Conservation (phyloP, 768 basidiomycete species). For the Calocybe gangraenosa region DNA sequence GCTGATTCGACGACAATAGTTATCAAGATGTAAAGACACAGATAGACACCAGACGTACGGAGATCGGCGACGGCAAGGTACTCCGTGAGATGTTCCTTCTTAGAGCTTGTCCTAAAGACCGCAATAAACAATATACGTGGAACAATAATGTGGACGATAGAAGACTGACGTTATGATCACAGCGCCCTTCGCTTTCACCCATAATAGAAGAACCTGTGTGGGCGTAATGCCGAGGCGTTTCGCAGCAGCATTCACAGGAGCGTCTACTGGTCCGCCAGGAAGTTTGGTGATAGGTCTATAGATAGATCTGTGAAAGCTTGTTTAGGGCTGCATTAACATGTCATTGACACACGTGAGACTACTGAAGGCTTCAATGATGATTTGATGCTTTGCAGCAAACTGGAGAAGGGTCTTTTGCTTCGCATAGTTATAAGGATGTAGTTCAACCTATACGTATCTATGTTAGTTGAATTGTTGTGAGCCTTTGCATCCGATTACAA, state of each 20-base stretch:
- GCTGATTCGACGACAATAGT: constrained; percentile 26
- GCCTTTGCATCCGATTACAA: no score
- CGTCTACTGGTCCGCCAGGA: constrained; percentile 65
- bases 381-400: constrained; percentile 42
- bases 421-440: constrained; percentile 58
- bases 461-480: background rate
- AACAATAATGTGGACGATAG: background rate
- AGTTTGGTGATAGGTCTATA: constrained; percentile 50
- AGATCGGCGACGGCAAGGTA: constrained; percentile 65
- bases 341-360: constrained; percentile 36
- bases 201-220: constrained; percentile 64
- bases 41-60: constrained; percentile 20
- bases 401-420: constrained; percentile 43
- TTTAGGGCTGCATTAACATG: background rate
- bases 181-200: constrained; percentile 64
- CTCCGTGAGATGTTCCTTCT: constrained; percentile 55
- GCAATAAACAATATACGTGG: background rate
- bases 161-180: constrained; percentile 60
- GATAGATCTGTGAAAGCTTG: background rate
- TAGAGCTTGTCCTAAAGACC: constrained; percentile 51
- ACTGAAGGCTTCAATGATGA: constrained; percentile 55
- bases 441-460: constrained; percentile 33
- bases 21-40: background rate
- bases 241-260: constrained; percentile 47
- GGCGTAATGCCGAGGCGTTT: constrained; percentile 50